These are phyloP conservation scores for Zanthoxylum bungeanum DNA, from an alignment of 345 rosid genomes.

Conservation along the genomic window DNA sequence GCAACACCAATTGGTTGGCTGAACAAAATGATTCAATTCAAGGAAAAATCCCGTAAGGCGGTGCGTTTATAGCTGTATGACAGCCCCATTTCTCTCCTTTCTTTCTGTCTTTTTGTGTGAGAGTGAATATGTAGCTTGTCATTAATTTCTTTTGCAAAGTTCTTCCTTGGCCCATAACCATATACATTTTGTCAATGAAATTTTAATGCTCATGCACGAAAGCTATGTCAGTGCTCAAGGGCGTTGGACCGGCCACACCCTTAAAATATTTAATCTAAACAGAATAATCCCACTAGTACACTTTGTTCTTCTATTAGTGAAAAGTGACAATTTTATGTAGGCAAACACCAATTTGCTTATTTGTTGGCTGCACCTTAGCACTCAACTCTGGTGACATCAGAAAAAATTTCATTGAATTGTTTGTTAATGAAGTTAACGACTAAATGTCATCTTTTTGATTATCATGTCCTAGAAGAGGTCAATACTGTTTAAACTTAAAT, in stretches of 20 bases:
- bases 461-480: not conserved
- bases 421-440: not conserved
- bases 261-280: slow-evolving; percentile 1
- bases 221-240: slow-evolving; percentile 2
- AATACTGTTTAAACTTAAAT: not conserved
- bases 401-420: not conserved
- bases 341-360: not conserved
- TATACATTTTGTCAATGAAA: not conserved
- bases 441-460: not conserved
- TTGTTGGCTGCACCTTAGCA: not conserved
- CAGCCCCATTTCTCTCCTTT: slow-evolving; percentile 5
- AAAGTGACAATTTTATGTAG: not conserved
- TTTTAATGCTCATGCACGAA: slow-evolving; percentile 4
- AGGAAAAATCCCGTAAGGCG: slow-evolving; percentile 89
- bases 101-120: not conserved
- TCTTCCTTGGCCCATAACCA: not conserved
- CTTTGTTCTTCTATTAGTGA: not conserved
- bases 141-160: not conserved
- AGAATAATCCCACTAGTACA: not conserved
- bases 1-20: slow-evolving; percentile 92
- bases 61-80: slow-evolving; percentile 39
- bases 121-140: not conserved
- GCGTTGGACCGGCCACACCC: not conserved
- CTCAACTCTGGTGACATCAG: not conserved
- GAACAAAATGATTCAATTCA: slow-evolving; percentile 85